Evolutionary conservation across 306 rosid species (phyloP).

Genomic region (Lathyrus oleraceus): DNA sequence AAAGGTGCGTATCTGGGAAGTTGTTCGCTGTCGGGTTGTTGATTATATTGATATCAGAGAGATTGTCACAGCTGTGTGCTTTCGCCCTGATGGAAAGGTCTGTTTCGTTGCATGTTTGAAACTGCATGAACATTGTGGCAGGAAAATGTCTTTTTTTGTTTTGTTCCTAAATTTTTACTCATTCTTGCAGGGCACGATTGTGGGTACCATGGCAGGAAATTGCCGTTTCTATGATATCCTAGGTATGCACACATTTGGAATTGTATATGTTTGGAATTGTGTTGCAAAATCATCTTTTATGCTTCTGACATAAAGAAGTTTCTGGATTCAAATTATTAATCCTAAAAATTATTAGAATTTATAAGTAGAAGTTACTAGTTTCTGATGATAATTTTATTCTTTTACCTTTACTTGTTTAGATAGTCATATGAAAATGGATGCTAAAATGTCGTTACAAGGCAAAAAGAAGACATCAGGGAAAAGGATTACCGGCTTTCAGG

Average conservation of each 20-base stretch:
- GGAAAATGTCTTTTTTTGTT: background rate
- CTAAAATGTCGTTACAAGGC: conserved; percentile 53
- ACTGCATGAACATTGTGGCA: background rate
- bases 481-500: conserved; percentile 78
- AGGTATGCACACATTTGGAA: conserved; percentile 51
- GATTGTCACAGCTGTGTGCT: conserved; percentile 87
- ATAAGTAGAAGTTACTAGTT: conserved; percentile 30
- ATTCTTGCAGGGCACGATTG: conserved; percentile 73
- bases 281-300: background rate
- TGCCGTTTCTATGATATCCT: conserved; percentile 60
- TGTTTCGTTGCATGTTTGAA: conserved; percentile 27
- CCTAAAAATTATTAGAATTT: background rate
- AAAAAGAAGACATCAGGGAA: conserved; percentile 68
- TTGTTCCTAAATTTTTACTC: conserved; percentile 28
- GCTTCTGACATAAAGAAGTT: background rate
- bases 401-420: conserved; percentile 39
- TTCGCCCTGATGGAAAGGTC: conserved; percentile 79
- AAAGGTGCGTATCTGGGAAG: conserved; percentile 96
- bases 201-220: conserved; percentile 77
- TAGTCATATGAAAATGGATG: conserved; percentile 55
- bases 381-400: conserved; percentile 29
- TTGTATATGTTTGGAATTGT: conserved; percentile 16
- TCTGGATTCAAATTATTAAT: conserved; percentile 1
- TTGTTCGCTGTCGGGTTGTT: conserved; percentile 64
- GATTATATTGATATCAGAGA: conserved; percentile 81